Evolutionary conservation across 805 yeast genomes (phyloP), one percentile per base, ranked within the genome.

Genomic region (Ascoidea asiatica): DNA sequence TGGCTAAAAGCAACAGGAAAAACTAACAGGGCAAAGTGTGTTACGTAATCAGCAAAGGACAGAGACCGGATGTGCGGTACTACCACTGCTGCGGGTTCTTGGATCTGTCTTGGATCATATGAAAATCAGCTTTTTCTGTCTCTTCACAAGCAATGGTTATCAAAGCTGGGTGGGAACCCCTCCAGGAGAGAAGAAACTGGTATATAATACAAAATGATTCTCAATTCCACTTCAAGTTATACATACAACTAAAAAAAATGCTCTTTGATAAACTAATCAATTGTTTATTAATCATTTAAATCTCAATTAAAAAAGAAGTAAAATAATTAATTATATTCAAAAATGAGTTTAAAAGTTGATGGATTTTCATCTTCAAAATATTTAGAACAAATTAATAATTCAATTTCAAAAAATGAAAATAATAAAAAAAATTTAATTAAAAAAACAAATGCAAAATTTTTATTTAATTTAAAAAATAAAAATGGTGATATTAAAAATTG

Each of bases 401-500:
- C 44, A 39, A 39, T 48, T 8, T 23, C 8, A 4, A 37, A 20
- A 4, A 44, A 48, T 21, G 37, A 21, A 5, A 43, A 35, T 20
- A 40, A 46, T 21, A 40, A 43, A 4, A 33, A 43, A 22, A 33
- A 39, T 13, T 36, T 49, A n/a, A 40, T 48, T 21, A 36, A 47
- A 11, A 20, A 60, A 59, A 78, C 84, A 55, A 72, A 76, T 55
- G 78, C 85, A 33, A 62, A 72, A 33, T 76, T 85, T 47, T 75
- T 72, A 40, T 79, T 85, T 61, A 77, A 80, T 52, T 69, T 84
- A 55, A 76, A 73, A 64, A 77, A 77, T 68, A 73, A 73, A 56
- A 73, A 67, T 44, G 75, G 77, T 49, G 68, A 76, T 58, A 67
- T 70, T 44, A 72, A 70, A 54, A 64, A 80, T 4, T 84, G 89